Base-by-base conservation (phyloP, 371 early-diverging fungal species). In the Mucor racemosus region DNA sequence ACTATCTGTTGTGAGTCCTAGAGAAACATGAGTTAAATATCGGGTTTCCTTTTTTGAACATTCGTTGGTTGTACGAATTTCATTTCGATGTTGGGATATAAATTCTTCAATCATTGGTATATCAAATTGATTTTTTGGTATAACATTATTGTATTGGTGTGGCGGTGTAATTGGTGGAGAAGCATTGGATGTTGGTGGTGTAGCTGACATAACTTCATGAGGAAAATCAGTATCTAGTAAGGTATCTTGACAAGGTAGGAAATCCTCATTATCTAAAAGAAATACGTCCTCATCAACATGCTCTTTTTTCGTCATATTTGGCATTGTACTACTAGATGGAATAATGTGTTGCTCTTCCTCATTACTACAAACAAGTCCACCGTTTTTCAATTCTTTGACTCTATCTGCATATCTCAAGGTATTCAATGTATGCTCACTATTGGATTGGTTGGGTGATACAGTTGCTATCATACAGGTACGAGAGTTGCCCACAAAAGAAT, bases 401-500 rank as follows among this genome's bases (percentile, higher is more conserved):
- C 95, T 93, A 42, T 98, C 97, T 9, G 99, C 99, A 77, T 99
- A 99, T 36, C 99, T 89, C 39, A 99, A 84, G 0, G 99, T 99
- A 74, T 99, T 99, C 31, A 99, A 82, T 0, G 99, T 95, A 76
- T 99, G 98, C 71, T 99, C 99, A 66, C 93, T 91, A 81, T 97
- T 97, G 39, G 89, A 79, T 26, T 88, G 90, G 56, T 93, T 93
- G 13, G 99, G 98, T 4, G 96, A 94, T 33, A 99, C 89, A 4
- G 98, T 99, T 1, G 99, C 99, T 62, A 99, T 93, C 96, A 99
- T 96, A 74, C 97, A 97, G 0, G 99, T 98, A 21, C 94, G 88
- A 13, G 98, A 97, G 68, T 96, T 94, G 7, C 99, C 99, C 53
- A 98, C 91, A 78, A 99, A 97, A 10, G 98, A 97, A 74, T 99